These are phyloP conservation scores for Phycomyces nitens DNA, from an alignment of 192 early-diverging fungal species.

Conservation along the genomic window DNA sequence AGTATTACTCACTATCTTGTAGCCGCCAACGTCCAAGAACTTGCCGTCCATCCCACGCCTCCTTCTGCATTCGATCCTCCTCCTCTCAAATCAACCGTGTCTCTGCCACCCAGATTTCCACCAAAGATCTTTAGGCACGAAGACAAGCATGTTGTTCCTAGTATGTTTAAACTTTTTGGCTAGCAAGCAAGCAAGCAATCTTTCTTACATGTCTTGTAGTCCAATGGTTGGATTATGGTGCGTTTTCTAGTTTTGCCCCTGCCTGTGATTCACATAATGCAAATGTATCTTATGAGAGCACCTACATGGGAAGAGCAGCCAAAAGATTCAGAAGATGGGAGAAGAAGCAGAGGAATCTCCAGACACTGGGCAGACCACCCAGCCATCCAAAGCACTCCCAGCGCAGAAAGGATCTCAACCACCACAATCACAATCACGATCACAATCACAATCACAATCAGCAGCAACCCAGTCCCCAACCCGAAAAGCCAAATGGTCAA, in stretches of 20 bases:
- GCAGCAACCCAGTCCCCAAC: neutral
- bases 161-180: slow-evolving; percentile 13
- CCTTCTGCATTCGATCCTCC: slow-evolving; percentile 20
- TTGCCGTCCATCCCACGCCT: slow-evolving; percentile 25
- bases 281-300: slow-evolving; percentile 42
- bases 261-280: slow-evolving; percentile 47
- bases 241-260: slow-evolving; percentile 52
- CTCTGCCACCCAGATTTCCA: slow-evolving; percentile 4
- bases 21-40: slow-evolving; percentile 37
- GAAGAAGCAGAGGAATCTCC: slow-evolving; percentile 6
- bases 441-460: neutral
- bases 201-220: slow-evolving; percentile 35
- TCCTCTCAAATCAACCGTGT: slow-evolving; percentile 27
- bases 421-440: neutral
- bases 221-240: slow-evolving; percentile 44
- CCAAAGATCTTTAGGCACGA: slow-evolving; percentile 11
- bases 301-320: slow-evolving; percentile 28
- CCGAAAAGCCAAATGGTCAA: neutral
- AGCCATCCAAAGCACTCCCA: neutral
- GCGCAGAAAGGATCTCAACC: neutral
- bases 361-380: neutral
- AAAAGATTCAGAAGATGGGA: slow-evolving; percentile 22
- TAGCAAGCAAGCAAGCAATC: too few species aligned
- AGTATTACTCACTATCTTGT: too few species aligned
- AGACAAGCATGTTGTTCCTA: slow-evolving; percentile 25